These are phyloP conservation scores for Vicia villosa DNA, from an alignment of 306 rosid genomes.

Conservation along the genomic window DNA sequence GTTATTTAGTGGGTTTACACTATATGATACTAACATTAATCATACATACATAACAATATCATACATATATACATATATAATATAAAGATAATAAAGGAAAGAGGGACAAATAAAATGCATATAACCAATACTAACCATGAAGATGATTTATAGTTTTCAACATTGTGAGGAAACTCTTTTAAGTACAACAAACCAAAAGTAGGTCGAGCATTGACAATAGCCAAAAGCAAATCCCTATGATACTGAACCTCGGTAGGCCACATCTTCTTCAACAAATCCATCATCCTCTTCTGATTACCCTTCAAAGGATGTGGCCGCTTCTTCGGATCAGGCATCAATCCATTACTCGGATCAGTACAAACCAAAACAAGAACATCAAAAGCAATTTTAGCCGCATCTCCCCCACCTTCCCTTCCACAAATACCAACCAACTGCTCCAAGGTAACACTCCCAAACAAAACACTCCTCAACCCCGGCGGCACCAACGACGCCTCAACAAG, in stretches of 20 bases:
- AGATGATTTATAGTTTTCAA: conserved; percentile 65
- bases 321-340: conserved; percentile 78
- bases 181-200: conserved; percentile 73
- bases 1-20: not conserved
- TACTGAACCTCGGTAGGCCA: conserved; percentile 56
- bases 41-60: not conserved
- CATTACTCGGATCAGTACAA: conserved; percentile 81
- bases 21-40: not conserved
- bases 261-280: conserved; percentile 77
- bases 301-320: conserved; percentile 57
- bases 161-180: conserved; percentile 86
- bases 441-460: conserved; percentile 82
- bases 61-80: conserved; percentile 18
- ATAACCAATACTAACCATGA: conserved; percentile 67
- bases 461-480: conserved; percentile 78
- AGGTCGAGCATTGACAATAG: conserved; percentile 62
- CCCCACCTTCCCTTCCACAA: conserved; percentile 72
- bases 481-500: conserved; percentile 70
- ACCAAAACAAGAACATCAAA: conserved; percentile 62
- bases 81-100: conserved; percentile 17
- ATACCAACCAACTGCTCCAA: conserved; percentile 69
- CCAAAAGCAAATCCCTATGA: conserved; percentile 78
- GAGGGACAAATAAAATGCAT: conserved; percentile 14
- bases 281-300: conserved; percentile 72
- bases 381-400: conserved; percentile 59